Percentiles rank a stretch among this genome's conserved stretches.
phyloP scores from a whole-genome alignment of 2,329 filamentous ascomycete species.

The Fusarium tricinctum region DNA sequence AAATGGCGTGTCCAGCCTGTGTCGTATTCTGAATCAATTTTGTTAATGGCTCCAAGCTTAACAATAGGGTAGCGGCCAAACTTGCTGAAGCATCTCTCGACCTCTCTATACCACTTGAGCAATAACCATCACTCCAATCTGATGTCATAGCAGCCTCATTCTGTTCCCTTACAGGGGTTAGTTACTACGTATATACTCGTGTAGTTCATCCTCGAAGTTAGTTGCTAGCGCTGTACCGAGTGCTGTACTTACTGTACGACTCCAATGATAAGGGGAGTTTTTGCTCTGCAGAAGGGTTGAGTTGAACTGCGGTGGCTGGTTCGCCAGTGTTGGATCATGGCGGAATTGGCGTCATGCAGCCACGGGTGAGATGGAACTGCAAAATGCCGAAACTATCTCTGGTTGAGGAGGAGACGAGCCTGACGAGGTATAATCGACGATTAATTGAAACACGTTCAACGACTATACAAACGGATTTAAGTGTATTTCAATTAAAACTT shows the following conservation, averaged over 20 bases:
- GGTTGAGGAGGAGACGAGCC: neutral
- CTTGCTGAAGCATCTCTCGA: neutral
- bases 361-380: conserved; percentile 5
- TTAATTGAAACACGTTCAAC: neutral
- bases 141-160: conserved; percentile 42
- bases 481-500: too few relatives aligned
- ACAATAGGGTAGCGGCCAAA: neutral
- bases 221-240: conserved; percentile 21
- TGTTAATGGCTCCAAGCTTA: conserved; percentile 13
- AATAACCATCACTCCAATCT: conserved; percentile 7
- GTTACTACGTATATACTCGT: neutral
- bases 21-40: conserved; percentile 29
- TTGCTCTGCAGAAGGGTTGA: too few relatives aligned
- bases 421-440: neutral
- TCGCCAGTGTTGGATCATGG: conserved; percentile 37
- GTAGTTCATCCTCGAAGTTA: conserved; percentile 14
- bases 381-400: conserved; percentile 11
- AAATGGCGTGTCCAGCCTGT: conserved; percentile 21
- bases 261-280: neutral
- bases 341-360: conserved; percentile 33
- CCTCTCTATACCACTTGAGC: neutral
- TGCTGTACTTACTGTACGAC: conserved; percentile 5
- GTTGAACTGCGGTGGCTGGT: conserved; percentile 9
- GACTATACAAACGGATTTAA: neutral
- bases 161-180: conserved; percentile 18